These are phyloP conservation scores for Puccinia novopanici DNA, from an alignment of 1,284 basidiomycete genomes.

Conservation along the genomic window DNA sequence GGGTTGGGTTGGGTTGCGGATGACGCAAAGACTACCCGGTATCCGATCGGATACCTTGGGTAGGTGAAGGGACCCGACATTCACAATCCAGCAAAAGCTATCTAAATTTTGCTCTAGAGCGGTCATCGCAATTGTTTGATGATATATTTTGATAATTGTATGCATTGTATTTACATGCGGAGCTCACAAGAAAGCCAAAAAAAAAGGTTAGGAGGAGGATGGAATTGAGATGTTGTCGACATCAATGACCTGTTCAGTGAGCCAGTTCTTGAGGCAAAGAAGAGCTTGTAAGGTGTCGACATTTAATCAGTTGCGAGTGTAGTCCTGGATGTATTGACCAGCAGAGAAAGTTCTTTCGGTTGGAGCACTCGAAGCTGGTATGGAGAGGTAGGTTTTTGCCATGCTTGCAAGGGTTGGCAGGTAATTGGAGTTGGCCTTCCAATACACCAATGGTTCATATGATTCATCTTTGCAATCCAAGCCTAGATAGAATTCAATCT, in stretches of 20 bases:
- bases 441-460: background rate
- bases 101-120: background rate
- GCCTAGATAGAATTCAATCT: background rate
- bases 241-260: background rate
- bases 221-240: background rate
- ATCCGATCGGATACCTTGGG: too few relatives aligned
- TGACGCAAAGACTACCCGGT: background rate
- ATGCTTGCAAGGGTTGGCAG: slow-evolving; percentile 3
- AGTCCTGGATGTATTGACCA: background rate
- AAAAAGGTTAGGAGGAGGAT: background rate
- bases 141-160: too few relatives aligned
- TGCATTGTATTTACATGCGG: background rate
- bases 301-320: background rate
- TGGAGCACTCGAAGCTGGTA: background rate
- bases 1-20: background rate
- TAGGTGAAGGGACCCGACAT: background rate
- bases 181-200: background rate
- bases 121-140: too few relatives aligned
- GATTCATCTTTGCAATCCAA: background rate
- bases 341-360: slow-evolving; percentile 3
- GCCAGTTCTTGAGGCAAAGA: background rate
- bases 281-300: background rate
- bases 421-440: slow-evolving; percentile 8
- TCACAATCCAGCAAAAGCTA: too few relatives aligned
- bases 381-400: background rate